Conservation (phyloP, 2,329 filamentous ascomycete genomes). For the Cercospora beticola region DNA sequence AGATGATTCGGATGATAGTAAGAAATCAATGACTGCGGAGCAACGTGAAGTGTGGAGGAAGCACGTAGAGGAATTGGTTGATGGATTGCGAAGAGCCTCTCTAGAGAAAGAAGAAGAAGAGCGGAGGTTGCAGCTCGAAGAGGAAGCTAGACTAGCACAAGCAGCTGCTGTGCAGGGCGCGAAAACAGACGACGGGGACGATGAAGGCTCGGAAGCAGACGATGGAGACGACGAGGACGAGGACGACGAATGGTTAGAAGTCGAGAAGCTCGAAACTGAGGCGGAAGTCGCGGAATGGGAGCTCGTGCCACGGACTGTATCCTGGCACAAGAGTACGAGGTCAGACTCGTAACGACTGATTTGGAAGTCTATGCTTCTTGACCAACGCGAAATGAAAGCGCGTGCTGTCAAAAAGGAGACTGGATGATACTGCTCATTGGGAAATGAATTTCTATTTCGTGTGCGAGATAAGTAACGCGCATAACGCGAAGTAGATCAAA, state of each 20-base stretch:
- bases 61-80: neutral
- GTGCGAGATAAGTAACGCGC: neutral
- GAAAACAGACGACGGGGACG: neutral
- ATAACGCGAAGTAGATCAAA: neutral
- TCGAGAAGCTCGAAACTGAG: neutral
- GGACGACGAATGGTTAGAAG: neutral
- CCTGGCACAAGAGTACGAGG: neutral
- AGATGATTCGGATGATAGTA: no score
- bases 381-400: neutral
- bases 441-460: neutral
- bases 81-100: neutral
- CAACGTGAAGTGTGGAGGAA: neutral
- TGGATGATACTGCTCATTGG: neutral
- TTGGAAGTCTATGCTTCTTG: neutral
- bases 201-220: neutral
- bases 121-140: neutral
- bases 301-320: neutral
- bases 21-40: neutral
- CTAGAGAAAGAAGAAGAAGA: neutral
- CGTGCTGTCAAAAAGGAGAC: neutral
- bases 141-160: neutral
- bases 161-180: neutral
- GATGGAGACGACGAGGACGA: neutral
- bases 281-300: neutral
- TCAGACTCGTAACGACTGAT: neutral